Conservation (phyloP, 202 grass and related monocot species). For the Elaeis oleifera region DNA sequence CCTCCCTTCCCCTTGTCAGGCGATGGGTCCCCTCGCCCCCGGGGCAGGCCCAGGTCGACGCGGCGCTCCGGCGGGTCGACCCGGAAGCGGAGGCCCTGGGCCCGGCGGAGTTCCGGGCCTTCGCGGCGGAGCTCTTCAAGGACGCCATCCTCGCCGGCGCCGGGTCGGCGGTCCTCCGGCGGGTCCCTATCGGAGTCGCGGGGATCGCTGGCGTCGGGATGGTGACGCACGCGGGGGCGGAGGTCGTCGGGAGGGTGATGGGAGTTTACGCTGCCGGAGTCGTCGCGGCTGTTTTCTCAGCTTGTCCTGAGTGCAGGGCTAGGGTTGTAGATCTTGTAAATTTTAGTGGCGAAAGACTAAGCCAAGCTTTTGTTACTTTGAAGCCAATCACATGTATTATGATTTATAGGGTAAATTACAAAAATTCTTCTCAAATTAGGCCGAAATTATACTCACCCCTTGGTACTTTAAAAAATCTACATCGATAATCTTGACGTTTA, state of each 20-base stretch:
- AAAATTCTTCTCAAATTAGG: too few species aligned
- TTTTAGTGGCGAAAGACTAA: too few species aligned
- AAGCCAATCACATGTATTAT: too few species aligned
- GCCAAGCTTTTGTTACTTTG: too few species aligned
- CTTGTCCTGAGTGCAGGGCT: conserved; percentile 17
- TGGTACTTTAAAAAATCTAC: too few species aligned
- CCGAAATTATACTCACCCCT: too few species aligned
- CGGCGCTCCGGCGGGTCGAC: conserved; percentile 34
- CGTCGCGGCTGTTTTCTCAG: conserved; percentile 48
- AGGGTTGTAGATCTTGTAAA: too few species aligned
- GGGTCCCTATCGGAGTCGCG: conserved; percentile 35
- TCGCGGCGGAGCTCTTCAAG: conserved; percentile 55
- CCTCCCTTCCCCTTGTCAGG: conserved; percentile 37
- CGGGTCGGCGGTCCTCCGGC: conserved; percentile 27
- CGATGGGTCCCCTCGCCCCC: conserved; percentile 56
- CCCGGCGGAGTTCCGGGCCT: conserved; percentile 33
- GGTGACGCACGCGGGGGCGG: conserved; percentile 26
- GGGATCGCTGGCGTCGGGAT: conserved; percentile 45
- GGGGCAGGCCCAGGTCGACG: conserved; percentile 41
- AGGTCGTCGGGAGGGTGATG: conserved; percentile 38
- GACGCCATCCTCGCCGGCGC: conserved; percentile 48
- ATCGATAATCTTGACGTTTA: too few species aligned
- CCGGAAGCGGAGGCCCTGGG: conserved; percentile 21
- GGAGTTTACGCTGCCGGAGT: conserved; percentile 51
- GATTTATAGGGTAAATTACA: too few species aligned